Evolutionary conservation across 2,329 filamentous ascomycete genomes (phyloP).

Genomic region (Coniella vitis): DNA sequence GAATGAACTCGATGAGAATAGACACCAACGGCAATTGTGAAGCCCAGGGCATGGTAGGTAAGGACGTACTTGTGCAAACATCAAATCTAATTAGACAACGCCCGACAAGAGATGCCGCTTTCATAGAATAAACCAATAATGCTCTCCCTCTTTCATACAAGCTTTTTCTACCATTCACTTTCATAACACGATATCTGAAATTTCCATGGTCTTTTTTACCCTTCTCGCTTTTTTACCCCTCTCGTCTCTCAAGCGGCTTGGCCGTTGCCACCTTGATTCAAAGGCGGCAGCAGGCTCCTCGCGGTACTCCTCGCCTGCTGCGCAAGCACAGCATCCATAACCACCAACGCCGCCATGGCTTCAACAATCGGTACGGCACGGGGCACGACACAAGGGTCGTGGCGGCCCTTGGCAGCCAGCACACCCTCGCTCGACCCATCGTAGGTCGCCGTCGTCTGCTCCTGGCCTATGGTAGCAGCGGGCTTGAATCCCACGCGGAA

Average conservation of each 20-base stretch:
- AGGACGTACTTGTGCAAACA: not conserved
- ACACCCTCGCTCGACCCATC: conserved; percentile 63
- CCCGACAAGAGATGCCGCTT: too few relatives aligned
- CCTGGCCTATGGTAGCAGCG: conserved; percentile 84
- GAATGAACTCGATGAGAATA: too few relatives aligned
- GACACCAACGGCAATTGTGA: too few relatives aligned
- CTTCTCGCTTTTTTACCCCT: not conserved
- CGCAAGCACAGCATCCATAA: conserved; percentile 81
- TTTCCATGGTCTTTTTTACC: too few relatives aligned
- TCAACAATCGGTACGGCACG: conserved; percentile 84
- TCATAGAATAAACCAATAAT: too few relatives aligned
- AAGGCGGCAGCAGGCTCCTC: conserved; percentile 36
- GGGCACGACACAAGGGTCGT: conserved; percentile 89
- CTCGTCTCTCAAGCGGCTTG: conserved; percentile 1
- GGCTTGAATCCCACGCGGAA: conserved; percentile 95
- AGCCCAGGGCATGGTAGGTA: not conserved
- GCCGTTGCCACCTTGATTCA: conserved; percentile 22
- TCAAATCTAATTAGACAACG: too few relatives aligned
- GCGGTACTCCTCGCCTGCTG: conserved; percentile 59
- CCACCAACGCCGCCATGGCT: conserved; percentile 79
- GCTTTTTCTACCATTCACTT: too few relatives aligned
- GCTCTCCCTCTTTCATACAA: too few relatives aligned
- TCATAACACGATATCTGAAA: too few relatives aligned
- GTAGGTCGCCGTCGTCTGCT: conserved; percentile 78
- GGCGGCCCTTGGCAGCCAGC: conserved; percentile 84